Percentiles rank a stretch among this genome's conserved stretches.
phyloP scores from a whole-genome alignment of 257 asterid genomes.

The Pogostemon cablin region DNA sequence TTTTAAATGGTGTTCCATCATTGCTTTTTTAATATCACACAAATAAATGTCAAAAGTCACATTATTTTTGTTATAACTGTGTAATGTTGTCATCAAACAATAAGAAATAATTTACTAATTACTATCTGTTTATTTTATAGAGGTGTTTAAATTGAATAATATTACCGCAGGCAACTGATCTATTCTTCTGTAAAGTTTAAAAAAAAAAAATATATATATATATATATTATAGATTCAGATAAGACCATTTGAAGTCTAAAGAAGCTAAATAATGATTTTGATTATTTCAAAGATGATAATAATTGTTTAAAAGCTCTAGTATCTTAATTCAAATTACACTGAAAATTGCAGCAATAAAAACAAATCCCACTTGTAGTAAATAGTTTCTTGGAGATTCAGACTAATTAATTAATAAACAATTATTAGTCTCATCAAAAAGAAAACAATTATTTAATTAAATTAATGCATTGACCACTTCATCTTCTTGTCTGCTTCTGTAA shows the following conservation, averaged over 20 bases:
- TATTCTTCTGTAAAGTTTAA: no score
- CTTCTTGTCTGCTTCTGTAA: slow-evolving; percentile 38
- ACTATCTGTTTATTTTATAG: no score
- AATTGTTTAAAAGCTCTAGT: background rate
- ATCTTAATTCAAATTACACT: background rate
- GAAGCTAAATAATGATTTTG: background rate
- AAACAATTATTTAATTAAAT: slow-evolving; percentile 14
- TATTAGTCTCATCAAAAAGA: background rate
- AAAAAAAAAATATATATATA: no score
- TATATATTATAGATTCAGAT: no score
- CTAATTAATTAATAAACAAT: background rate
- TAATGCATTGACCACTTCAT: slow-evolving; percentile 48
- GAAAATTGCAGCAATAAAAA: slow-evolving; percentile 16
- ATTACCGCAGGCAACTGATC: no score
- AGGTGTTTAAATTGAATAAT: no score
- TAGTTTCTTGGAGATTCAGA: background rate
- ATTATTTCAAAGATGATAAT: slow-evolving; percentile 4
- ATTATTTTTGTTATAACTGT: no score
- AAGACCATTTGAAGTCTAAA: background rate
- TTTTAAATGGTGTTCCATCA: no score
- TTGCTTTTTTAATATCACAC: background rate
- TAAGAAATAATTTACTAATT: no score
- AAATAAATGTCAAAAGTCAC: background rate
- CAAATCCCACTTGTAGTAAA: slow-evolving; percentile 32
- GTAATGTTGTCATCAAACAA: no score